Base-by-base conservation (phyloP, 345 rosid genomes). In the Eutrema yunnanense region DNA sequence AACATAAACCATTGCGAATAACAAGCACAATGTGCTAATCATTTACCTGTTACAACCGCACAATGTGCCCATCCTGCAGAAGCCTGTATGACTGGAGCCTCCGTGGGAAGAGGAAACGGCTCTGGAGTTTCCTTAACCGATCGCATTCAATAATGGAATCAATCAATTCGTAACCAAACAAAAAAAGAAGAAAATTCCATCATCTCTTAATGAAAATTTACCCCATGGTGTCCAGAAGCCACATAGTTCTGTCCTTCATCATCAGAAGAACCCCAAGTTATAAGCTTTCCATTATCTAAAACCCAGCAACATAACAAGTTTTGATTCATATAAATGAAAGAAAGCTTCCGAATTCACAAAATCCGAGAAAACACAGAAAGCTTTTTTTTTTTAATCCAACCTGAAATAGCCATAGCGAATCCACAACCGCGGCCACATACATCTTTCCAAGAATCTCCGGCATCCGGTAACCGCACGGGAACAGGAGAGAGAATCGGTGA, bases 61-160 rank as follows among this genome's bases (percentile, higher is more conserved):
- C 95, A 90, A 72, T 92, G 96, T 2, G 98, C 95, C 98, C 95
- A 92, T 51, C 96, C 87, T 51, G 96, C 85, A 43, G 88, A 86
- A 42, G 92, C 96, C 59, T 77, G 79, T 33, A 84, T 79, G 9
- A 87, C 73, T 3, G 82, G 52, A 67, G 88, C 85, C 71, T 90
- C 90, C 8, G 79, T 65, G 13, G 92, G 92, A 67, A 92, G 95
- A 70, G 82, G 74, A 80, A 84, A 79, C 38, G 87, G 72, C 86
- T 84, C 96, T 68, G 96, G 98, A 67, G 77, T 86, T 81, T 84
- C 92, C 96, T 92, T 79, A 62, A 82, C 42, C 61, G 77, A 37
- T 53, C 33, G 11, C 19, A 43, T 27, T 12, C 52, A 54, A 50
- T 26, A 78, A 26, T 3, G 6, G 61, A 62, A 77, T 67, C 81